phyloP scores from a whole-genome alignment of 805 yeast genomes.

The Starmerella apicola region DNA sequence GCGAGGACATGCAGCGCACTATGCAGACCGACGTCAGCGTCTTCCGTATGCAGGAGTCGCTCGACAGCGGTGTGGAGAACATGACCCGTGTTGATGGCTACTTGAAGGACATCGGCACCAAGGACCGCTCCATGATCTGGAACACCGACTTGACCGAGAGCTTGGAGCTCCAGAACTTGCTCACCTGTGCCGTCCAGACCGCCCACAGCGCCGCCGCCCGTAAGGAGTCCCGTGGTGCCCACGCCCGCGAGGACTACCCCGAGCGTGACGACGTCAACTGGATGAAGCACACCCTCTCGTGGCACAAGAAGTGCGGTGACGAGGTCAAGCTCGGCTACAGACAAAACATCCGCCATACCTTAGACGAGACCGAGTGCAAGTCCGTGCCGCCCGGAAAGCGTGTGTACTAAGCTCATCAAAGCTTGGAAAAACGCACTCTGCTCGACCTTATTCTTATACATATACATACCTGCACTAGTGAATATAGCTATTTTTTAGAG shows the following conservation, averaged over 20 bases:
- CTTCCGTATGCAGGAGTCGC: conserved; percentile 83
- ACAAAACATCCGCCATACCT: conserved; percentile 65
- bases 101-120: conserved; percentile 65
- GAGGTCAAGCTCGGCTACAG: conserved; percentile 71
- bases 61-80: conserved; percentile 80
- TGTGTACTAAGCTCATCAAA: conserved; percentile 82
- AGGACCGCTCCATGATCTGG: conserved; percentile 98
- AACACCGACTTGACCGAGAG: conserved; percentile 95
- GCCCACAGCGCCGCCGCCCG: conserved; percentile 90
- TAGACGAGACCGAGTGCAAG: conserved; percentile 87
- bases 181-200: conserved; percentile 94
- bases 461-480: not conserved
- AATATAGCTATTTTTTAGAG: no score
- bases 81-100: conserved; percentile 64
- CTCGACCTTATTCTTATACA: not conserved
- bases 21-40: conserved; percentile 98
- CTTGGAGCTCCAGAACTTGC: conserved; percentile 86
- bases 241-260: conserved; percentile 96
- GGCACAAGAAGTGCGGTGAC: conserved; percentile 67
- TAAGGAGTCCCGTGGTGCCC: conserved; percentile 98
- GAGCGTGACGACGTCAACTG: conserved; percentile 91
- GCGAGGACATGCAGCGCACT: conserved; percentile 84
- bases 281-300: conserved; percentile 95
- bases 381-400: conserved; percentile 95
- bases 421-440: no score